Base-by-base conservation (phyloP, 371 early-diverging fungal genomes). In the Funneliformis caledonium region DNA sequence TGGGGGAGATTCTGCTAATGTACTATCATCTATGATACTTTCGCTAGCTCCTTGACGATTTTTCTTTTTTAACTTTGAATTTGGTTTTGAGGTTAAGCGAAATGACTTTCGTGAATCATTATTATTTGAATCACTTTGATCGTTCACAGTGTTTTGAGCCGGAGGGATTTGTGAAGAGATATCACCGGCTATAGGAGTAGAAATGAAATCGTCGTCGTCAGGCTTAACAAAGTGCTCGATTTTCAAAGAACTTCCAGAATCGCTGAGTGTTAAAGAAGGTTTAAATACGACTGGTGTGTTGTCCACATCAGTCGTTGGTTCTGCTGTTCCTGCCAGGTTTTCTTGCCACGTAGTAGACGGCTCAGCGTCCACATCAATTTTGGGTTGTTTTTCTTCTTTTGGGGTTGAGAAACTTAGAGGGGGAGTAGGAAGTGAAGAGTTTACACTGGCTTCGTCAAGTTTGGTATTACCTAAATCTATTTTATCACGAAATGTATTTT, bases 201-300 rank as follows among this genome's bases (percentile, higher is more conserved):
- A 14, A 72, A 45, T 14, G n/a, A 45, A 47, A 19, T 70, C 70
- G 22, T 70, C 70, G 22, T 70, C 70, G 43, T 70, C 70, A 19
- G 19, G 16, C 31, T 65, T n/a, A 11, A 47, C 70, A 45, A 70
- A 70, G 22, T 70, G 42, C 11, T 70, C 70, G 56, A 56, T 31
- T 26, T 74, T 74, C 33, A 74, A 56, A 8, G 74, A 74, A 31
- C 26, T 56, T 12, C 12, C 22, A 59, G 74, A 74, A 50, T 67
- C 14, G 14, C 74, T 52, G 5, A 19, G 26, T 8, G 74, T 37
- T 19, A 5, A 5, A n/a, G 74, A 16, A 8, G 19, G 67, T 67
- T 67, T 14, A 19, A 67, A 0, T 42, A 31, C 26, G 33, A 59
- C 33, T 48, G 33, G 31, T 6, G 59, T 74, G 11, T 14, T 50